These are phyloP conservation scores for Xylaria cubensis DNA, from an alignment of 495 filamentous ascomycete genomes.

Conservation along the genomic window DNA sequence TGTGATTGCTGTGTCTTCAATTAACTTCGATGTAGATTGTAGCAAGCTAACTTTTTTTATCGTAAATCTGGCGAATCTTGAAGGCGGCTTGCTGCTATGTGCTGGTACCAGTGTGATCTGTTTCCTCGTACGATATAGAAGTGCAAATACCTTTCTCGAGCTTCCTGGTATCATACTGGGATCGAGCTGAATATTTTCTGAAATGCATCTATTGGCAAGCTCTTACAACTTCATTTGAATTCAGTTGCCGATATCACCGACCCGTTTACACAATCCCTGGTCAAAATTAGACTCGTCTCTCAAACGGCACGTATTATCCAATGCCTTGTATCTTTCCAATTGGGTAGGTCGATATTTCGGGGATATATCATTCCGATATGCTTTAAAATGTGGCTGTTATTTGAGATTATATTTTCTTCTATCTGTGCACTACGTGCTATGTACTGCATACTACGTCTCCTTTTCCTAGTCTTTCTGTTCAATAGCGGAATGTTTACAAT, in stretches of 20 bases:
- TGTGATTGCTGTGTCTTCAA: neutral
- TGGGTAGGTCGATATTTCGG: neutral
- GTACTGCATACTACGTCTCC: neutral
- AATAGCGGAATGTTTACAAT: neutral
- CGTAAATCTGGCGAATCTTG: neutral
- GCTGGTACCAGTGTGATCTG: neutral
- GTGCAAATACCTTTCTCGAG: neutral
- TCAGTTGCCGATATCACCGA: neutral
- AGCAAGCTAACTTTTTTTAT: neutral
- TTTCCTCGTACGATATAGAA: neutral
- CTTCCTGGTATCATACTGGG: neutral
- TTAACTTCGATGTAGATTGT: neutral
- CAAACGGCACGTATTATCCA: neutral
- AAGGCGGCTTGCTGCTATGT: neutral
- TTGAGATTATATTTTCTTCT: no score
- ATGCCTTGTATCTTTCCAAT: neutral
- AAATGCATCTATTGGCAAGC: neutral
- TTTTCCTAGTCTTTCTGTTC: neutral
- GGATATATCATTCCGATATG: neutral
- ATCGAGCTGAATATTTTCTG: neutral
- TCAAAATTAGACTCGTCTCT: neutral
- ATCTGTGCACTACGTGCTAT: neutral
- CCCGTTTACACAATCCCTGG: neutral
- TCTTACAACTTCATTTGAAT: neutral
- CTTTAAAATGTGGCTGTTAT: neutral